phyloP scores from a whole-genome alignment of 1,284 basidiomycete genomes.

The Mycocalia duriaeana region DNA sequence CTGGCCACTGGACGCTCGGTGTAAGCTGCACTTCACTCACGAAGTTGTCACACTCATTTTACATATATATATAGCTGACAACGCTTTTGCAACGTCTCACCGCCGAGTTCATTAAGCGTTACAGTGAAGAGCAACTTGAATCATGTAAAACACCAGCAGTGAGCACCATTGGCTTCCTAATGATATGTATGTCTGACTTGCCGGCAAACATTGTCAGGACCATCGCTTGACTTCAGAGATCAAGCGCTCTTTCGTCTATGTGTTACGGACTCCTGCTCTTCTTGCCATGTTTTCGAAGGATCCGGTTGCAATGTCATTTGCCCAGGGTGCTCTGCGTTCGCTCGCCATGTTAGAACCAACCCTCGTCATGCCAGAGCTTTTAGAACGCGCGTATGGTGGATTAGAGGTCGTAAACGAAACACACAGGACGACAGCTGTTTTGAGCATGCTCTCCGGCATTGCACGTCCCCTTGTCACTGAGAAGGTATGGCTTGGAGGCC shows the following conservation, averaged over 20 bases:
- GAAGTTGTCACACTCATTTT: constrained; percentile 1
- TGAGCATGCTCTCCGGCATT: constrained; percentile 83
- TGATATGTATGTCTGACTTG: background rate
- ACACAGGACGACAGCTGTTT: constrained; percentile 86
- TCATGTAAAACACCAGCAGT: constrained; percentile 82
- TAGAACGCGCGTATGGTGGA: constrained; percentile 89
- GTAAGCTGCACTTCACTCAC: constrained; percentile 30
- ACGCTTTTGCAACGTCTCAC: constrained; percentile 78
- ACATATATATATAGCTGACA: constrained; percentile 44
- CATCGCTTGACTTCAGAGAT: constrained; percentile 81
- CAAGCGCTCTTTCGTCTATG: constrained; percentile 78
- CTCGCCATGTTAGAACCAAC: constrained; percentile 82
- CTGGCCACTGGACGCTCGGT: constrained; percentile 62
- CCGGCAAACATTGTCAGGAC: constrained; percentile 33
- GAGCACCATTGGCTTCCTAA: constrained; percentile 15
- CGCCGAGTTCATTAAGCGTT: constrained; percentile 77
- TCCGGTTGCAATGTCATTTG: constrained; percentile 57
- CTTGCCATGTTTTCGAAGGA: constrained; percentile 96
- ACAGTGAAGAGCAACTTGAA: constrained; percentile 77
- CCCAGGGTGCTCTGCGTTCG: constrained; percentile 67
- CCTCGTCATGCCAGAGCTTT: constrained; percentile 86
- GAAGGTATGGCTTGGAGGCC: constrained; percentile 77
- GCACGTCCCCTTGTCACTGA: constrained; percentile 78
- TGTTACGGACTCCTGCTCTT: constrained; percentile 83
- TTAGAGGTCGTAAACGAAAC: constrained; percentile 95